A percentile compares a stretch with the other conserved stretches of the same genome.
These are phyloP conservation scores for Neonectria faginata DNA, from an alignment of 2,329 filamentous ascomycete genomes.

Conservation along the genomic window DNA sequence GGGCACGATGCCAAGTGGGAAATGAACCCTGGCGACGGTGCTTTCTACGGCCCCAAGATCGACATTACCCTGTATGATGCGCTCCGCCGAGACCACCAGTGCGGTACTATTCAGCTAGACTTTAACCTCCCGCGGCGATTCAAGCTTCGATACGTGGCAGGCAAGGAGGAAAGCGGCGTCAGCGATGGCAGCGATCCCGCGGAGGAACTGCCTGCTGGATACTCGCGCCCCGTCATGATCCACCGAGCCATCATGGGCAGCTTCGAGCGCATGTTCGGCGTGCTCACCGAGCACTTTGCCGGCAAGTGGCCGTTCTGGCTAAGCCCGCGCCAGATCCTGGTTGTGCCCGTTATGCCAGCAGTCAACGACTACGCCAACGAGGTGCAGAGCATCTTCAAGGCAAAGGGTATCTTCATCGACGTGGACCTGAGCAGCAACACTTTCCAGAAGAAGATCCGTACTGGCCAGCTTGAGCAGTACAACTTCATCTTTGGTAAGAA, in stretches of 20 bases:
- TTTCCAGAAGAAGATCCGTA: slow-evolving; percentile 90
- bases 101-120: slow-evolving; percentile 90
- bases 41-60: slow-evolving; percentile 99
- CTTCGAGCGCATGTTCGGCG: slow-evolving; percentile 76
- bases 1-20: slow-evolving; percentile 78
- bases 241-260: slow-evolving; percentile 84
- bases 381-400: slow-evolving; percentile 75
- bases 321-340: slow-evolving; percentile 80
- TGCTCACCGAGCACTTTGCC: slow-evolving; percentile 85
- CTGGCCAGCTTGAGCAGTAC: slow-evolving; percentile 82
- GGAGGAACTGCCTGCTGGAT: slow-evolving; percentile 71
- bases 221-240: slow-evolving; percentile 86
- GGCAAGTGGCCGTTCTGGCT: slow-evolving; percentile 94
- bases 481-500: slow-evolving; percentile 80
- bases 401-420: slow-evolving; percentile 74
- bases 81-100: slow-evolving; percentile 72
- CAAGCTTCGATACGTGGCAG: slow-evolving; percentile 63
- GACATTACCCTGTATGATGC: slow-evolving; percentile 95
- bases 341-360: slow-evolving; percentile 75
- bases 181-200: slow-evolving; percentile 57
- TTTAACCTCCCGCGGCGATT: slow-evolving; percentile 75
- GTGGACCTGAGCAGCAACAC: slow-evolving; percentile 75
- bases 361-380: slow-evolving; percentile 83
- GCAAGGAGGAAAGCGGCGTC: slow-evolving; percentile 57
- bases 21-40: slow-evolving; percentile 93